Evolutionary conservation across 2,329 filamentous ascomycete genomes (phyloP).

Genomic region (Colletotrichum sp.): DNA sequence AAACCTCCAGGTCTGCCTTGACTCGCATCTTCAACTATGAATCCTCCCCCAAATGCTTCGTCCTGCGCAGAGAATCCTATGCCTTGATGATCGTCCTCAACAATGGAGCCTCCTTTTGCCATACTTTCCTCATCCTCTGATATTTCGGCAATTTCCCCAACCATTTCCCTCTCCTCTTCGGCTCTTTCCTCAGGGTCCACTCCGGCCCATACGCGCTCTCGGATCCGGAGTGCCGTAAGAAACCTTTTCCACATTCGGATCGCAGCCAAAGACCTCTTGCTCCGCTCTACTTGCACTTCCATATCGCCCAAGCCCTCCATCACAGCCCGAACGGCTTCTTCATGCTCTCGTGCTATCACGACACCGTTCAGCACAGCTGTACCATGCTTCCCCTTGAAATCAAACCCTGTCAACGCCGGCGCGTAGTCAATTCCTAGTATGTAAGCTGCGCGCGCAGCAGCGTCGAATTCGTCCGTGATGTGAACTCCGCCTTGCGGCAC

Average conservation of each 20-base stretch:
- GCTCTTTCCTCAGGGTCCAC: constrained; percentile 53
- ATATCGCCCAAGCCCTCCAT: constrained; percentile 71
- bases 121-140: not conserved
- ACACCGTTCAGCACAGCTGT: constrained; percentile 82
- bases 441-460: constrained; percentile 73
- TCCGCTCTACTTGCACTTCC: constrained; percentile 65
- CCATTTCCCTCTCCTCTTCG: constrained; percentile 30
- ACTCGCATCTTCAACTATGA: not conserved
- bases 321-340: constrained; percentile 73
- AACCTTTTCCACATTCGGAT: constrained; percentile 72
- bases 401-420: constrained; percentile 87
- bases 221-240: constrained; percentile 76
- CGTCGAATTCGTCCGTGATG: constrained; percentile 51
- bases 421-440: constrained; percentile 84
- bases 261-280: constrained; percentile 75
- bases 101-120: not conserved
- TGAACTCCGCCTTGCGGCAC: constrained; percentile 82
- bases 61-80: not conserved
- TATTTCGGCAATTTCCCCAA: not conserved
- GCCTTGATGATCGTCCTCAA: not conserved
- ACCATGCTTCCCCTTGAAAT: constrained; percentile 83
- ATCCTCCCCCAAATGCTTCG: not conserved
- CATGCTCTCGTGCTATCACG: constrained; percentile 74
- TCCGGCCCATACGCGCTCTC: constrained; percentile 71
- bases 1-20: not conserved